Evolutionary conservation across 495 filamentous ascomycete species (phyloP), one percentile per base, ranked within the genome.

Genomic region (Evernia prunastri): DNA sequence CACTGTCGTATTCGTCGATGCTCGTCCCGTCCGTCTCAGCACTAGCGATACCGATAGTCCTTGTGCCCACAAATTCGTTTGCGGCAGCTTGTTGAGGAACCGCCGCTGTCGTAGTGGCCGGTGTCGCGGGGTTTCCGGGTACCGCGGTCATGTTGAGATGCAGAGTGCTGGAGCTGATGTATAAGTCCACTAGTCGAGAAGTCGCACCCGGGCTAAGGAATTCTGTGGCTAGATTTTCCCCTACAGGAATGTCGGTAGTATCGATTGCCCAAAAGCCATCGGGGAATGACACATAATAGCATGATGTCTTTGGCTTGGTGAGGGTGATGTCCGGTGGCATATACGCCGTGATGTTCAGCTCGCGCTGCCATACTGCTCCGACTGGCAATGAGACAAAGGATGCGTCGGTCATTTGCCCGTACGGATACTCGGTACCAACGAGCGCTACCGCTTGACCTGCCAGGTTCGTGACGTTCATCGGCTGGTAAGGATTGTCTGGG

Each of bases 271-370:
- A 56, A n/a, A 64, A 31, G 35, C 25, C 18, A 36, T 58, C n/a
- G 13, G 62, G 62, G 4, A 64, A 51, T n/a, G 33, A 10, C 37
- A 64, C 56, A 18, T 43, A 31, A 17, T 58, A 64, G n/a, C 62
- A 64, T 51, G 17, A 10, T 3, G 62, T 29, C 4, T n/a, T 43
- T 6, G 37, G 36, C n/a, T 33, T 27, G 27, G 29, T 64, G 20
- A 25, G 25, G 27, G 39, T 35, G 10, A 18, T 5, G 23, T 42
- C 36, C 27, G 62, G 18, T 23, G 62, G 62, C 56, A 64, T 51
- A 27, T 59, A 64, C 9, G 35, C 25, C 25, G 53, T 64, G 17
- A 64, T 59, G 33, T 64, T 64, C 56, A 64, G 35, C 27, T 49
- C 42, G 11, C 62, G 53, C 37, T 64, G 53, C 62, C 62, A 64